A percentile compares a stretch with the other conserved stretches of the same genome.
Conservation (phyloP, 2,329 filamentous ascomycete species). For the Tolypocladium endophyticum region DNA sequence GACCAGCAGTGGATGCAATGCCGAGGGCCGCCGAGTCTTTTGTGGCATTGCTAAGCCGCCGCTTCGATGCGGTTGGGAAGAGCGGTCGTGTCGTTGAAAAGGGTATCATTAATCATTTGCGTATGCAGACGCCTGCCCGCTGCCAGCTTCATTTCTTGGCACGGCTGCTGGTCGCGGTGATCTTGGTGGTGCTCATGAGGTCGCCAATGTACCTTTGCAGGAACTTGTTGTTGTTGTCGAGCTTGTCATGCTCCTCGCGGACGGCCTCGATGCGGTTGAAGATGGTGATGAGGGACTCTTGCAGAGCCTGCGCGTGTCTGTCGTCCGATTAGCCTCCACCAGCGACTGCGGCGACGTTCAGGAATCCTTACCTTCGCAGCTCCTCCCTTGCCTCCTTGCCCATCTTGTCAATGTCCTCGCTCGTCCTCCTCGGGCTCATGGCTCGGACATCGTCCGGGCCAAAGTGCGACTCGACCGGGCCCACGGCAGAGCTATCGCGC, state of each 20-base stretch:
- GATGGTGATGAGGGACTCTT: conserved; percentile 80
- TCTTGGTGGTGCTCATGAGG: conserved; percentile 77
- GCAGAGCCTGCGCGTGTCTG: conserved; percentile 80
- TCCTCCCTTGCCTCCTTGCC: conserved; percentile 69
- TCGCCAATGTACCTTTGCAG: conserved; percentile 97
- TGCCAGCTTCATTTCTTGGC: conserved; percentile 37
- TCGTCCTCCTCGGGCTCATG: conserved; percentile 89
- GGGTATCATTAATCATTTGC: background rate
- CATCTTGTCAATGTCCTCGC: conserved; percentile 80
- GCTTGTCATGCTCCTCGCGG: conserved; percentile 88
- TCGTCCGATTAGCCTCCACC: background rate
- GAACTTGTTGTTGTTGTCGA: conserved; percentile 95
- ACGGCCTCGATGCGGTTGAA: conserved; percentile 93
- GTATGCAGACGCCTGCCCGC: background rate
- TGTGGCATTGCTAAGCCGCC: background rate
- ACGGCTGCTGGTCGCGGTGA: conserved; percentile 46
- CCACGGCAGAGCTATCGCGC: conserved; percentile 62
- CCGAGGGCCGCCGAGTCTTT: background rate
- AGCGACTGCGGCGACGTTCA: background rate
- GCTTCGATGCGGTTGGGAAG: background rate
- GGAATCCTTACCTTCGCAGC: conserved; percentile 38
- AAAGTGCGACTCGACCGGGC: conserved; percentile 63
- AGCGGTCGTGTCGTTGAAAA: background rate
- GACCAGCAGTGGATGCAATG: background rate
- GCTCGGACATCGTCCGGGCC: conserved; percentile 82